These are phyloP conservation scores for Xylogone sp. DNA, from an alignment of 2,329 filamentous ascomycete genomes.

Conservation along the genomic window DNA sequence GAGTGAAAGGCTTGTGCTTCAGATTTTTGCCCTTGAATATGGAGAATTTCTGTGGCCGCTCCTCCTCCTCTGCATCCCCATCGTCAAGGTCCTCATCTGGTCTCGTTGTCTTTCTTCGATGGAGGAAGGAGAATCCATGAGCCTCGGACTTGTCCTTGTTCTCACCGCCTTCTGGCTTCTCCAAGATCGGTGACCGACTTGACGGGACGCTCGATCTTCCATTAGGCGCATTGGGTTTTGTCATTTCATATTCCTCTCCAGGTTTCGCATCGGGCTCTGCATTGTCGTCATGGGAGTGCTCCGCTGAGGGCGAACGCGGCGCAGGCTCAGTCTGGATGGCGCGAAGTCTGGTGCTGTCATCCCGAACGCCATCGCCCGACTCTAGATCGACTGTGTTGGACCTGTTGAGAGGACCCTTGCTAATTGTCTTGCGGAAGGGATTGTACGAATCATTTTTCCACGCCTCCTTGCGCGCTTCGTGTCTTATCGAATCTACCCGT, in stretches of 20 bases:
- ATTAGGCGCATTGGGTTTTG: constrained; percentile 6
- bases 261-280: constrained; percentile 6
- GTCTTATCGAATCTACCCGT: constrained; percentile 5
- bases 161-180: constrained; percentile 8
- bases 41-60: constrained; percentile 20
- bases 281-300: constrained; percentile 2
- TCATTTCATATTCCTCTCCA: constrained; percentile 13
- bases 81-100: constrained; percentile 10
- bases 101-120: constrained; percentile 14
- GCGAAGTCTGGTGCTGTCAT: constrained; percentile 7
- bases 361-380: constrained; percentile 3
- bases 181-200: constrained; percentile 10
- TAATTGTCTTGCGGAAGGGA: constrained; percentile 22
- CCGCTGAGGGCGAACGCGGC: constrained; percentile 3
- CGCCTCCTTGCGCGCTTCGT: constrained; percentile 25
- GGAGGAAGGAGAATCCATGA: constrained; percentile 5
- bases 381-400: constrained; percentile 10
- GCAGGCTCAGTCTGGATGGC: constrained; percentile 17
- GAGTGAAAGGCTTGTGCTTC: constrained; percentile 47
- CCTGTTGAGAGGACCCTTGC: not conserved
- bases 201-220: constrained; percentile 14
- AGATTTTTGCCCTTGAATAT: constrained; percentile 33
- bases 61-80: constrained; percentile 9
- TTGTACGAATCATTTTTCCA: constrained; percentile 27
- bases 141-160: constrained; percentile 4